Evolutionary conservation across 257 asterid species (phyloP).

Genomic region (Solanum pimpinellifolium): DNA sequence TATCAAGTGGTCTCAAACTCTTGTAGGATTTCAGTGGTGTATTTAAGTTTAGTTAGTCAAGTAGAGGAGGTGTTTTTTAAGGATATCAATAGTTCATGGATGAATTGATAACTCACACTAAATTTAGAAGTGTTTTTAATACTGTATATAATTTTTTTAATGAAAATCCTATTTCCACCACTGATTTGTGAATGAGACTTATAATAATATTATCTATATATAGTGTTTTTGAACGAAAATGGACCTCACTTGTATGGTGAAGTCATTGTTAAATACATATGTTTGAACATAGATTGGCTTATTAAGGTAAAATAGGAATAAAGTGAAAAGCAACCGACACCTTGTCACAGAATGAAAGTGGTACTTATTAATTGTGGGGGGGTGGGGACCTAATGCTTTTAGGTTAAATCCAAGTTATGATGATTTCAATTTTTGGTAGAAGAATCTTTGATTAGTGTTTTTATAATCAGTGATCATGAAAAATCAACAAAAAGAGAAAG

Average conservation of each 20-base stretch:
- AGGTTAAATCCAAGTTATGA: conserved; percentile 2
- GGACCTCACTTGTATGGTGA: background rate
- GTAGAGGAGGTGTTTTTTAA: background rate
- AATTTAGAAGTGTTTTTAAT: background rate
- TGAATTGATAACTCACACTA: background rate
- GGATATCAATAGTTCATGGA: background rate
- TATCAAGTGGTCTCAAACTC: background rate
- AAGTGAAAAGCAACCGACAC: conserved; percentile 85
- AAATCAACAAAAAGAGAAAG: background rate
- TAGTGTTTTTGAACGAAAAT: background rate
- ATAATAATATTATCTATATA: background rate
- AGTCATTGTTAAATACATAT: background rate
- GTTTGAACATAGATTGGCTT: conserved; percentile 13
- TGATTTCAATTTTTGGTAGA: conserved; percentile 15
- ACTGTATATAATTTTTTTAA: no score
- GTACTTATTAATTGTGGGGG: background rate
- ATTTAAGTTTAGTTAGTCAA: background rate
- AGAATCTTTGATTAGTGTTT: conserved; percentile 27
- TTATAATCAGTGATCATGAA: conserved; percentile 4
- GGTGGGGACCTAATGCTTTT: background rate
- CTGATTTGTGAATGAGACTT: background rate
- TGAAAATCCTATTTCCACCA: no score
- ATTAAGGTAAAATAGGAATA: conserved; percentile 44
- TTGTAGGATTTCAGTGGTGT: background rate
- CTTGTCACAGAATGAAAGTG: conserved; percentile 61